Conservation (phyloP, 1,284 basidiomycete species). For the Trichosporon inkin region DNA sequence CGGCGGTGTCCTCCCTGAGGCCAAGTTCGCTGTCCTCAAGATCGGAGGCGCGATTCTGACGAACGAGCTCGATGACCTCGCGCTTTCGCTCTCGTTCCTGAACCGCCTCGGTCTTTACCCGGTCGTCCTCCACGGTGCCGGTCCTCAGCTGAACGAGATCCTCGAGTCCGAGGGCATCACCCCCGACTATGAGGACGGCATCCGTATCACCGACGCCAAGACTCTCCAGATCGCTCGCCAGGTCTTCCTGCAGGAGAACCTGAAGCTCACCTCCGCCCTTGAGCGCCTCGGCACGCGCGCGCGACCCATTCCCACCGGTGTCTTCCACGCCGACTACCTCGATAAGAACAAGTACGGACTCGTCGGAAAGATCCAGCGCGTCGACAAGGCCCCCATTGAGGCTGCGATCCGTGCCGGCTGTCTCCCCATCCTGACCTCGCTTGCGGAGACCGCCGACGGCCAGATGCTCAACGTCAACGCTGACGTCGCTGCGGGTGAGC, state of each 20-base stretch:
- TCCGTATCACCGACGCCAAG: constrained; percentile 88
- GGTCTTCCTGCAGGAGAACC: constrained; percentile 93
- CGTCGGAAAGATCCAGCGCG: constrained; percentile 84
- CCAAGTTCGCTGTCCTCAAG: constrained; percentile 91
- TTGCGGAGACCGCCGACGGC: constrained; percentile 85
- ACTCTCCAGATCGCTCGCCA: constrained; percentile 86
- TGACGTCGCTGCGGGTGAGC: constrained; percentile 90
- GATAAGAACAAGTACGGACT: constrained; percentile 91
- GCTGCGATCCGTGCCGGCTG: constrained; percentile 90
- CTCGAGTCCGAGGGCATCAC: constrained; percentile 84
- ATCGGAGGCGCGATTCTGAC: constrained; percentile 85
- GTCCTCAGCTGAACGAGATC: constrained; percentile 89
- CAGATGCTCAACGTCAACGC: constrained; percentile 97
- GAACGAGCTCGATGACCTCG: constrained; percentile 82
- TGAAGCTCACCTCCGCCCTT: constrained; percentile 82
- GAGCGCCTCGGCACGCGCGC: constrained; percentile 90
- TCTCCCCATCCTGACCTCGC: constrained; percentile 83
- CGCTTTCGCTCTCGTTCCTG: constrained; percentile 85
- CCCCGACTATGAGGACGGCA: constrained; percentile 92
- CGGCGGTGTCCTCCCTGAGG: constrained; percentile 53
- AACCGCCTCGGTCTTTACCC: constrained; percentile 92
- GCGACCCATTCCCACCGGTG: constrained; percentile 89
- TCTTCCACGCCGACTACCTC: constrained; percentile 91
- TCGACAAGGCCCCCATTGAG: constrained; percentile 90
- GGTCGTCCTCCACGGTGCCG: constrained; percentile 87